Evolutionary conservation across 78 protist genomes (phyloP), one percentile per base, ranked within the genome.

Genomic region (Dictyostelium discoideum): DNA sequence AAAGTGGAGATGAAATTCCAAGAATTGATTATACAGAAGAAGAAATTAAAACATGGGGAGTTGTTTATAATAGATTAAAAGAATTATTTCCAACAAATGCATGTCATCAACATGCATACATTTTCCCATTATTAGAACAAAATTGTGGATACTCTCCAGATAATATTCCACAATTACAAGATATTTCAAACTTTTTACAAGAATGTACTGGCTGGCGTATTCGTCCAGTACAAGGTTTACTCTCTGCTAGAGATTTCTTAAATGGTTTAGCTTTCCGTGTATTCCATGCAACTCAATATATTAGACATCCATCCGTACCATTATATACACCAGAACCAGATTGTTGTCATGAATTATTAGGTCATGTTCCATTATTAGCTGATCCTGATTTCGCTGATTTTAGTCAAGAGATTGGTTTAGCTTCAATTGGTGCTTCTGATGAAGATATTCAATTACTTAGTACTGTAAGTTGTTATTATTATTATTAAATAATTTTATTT

Each of bases 251-350:
- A 14, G 98, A 98, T 85, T 99, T 99, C 85, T 93, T 99, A 48
- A 97, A 98, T 92, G 98, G 98, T 24, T 93, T 98, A 44, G 99
- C 99, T 29, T 98, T 98, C 97, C 93, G 99, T 72, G 97, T 92
- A 22, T 99, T 99, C 96, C 98, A 98, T 86, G 94, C 98, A 39
- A 99, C 99, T 3, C 99, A 98, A 96, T 98, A 98, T 77, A 90
- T 99, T 73, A 98, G 99, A 85, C 99, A 99, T 84, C 93, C 57
- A 48, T 90, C 98, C 4, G 88, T 82, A 77, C 99, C 99, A 11
- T 88, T 98, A 48, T 99, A 99, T 98, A 99, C 99, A 1, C 99
- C 99, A 32, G 99, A 99, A 85, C 99, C 99, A 32, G 99, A 98
- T 92, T 29, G 94, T 13, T 85, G 98, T 92, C 99, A 99, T 86